Percentiles rank a stretch among this genome's conserved stretches.
phyloP scores from a whole-genome alignment of 352 stramenopile genomes.

The Phytopythium chamaehyphon region DNA sequence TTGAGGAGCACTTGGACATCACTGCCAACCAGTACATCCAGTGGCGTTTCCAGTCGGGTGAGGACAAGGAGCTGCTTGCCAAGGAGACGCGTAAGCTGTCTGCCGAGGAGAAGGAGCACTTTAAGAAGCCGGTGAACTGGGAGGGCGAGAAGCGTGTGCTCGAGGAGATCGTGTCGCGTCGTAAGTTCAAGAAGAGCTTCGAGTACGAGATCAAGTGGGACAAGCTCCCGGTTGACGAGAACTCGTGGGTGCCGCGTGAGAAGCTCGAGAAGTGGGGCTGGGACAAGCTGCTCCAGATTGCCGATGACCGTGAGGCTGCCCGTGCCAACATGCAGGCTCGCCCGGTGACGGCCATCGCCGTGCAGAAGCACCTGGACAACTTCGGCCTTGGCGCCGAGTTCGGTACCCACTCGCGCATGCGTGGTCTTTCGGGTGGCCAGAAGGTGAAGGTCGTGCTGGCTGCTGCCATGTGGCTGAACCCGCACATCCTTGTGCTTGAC shows the following conservation, averaged over 20 bases:
- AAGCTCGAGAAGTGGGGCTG: constrained; percentile 97
- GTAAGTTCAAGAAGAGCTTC: constrained; percentile 93
- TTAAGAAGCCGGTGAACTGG: constrained; percentile 94
- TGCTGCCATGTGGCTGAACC: constrained; percentile 96
- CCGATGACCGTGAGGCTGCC: constrained; percentile 93
- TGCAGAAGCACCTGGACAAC: constrained; percentile 97
- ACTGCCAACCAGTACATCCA: constrained; percentile 97
- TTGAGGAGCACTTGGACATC: constrained; percentile 95
- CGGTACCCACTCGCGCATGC: constrained; percentile 97
- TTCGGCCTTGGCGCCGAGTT: constrained; percentile 96
- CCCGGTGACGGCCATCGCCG: constrained; percentile 92
- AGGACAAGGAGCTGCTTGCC: constrained; percentile 90
- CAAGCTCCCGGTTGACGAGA: constrained; percentile 92
- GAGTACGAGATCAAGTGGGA: constrained; percentile 98
- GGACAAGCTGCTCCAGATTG: constrained; percentile 96
- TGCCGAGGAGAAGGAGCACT: constrained; percentile 91
- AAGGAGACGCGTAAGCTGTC: constrained; percentile 91
- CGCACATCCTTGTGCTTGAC: constrained; percentile 94
- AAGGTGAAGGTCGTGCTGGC: constrained; percentile 99
- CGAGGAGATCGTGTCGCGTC: constrained; percentile 90
- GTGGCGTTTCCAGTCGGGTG: constrained; percentile 93
- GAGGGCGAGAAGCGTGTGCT: constrained; percentile 88
- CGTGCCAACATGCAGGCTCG: constrained; percentile 91
- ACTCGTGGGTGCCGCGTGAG: constrained; percentile 92
- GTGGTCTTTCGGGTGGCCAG: constrained; percentile 96